phyloP scores from a whole-genome alignment of 139 green algal species.

The Deuterostichococcus epilithicus region DNA sequence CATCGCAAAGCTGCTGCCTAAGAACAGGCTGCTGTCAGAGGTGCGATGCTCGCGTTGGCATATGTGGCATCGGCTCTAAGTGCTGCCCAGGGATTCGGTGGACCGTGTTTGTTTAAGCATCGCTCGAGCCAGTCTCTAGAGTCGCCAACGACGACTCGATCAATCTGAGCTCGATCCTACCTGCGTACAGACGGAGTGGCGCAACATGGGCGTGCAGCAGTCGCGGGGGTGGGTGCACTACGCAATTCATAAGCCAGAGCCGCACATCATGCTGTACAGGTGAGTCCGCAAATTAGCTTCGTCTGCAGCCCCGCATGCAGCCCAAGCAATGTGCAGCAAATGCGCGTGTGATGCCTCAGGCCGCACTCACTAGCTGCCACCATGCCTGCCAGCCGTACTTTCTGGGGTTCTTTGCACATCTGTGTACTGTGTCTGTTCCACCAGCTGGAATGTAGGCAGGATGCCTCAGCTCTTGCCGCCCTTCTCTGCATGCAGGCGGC shows the following conservation, averaged over 20 bases:
- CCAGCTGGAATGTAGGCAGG: no score
- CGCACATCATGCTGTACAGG: conserved; percentile 98
- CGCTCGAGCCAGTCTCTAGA: neutral
- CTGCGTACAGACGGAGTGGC: conserved; percentile 83
- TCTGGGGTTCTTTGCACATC: no score
- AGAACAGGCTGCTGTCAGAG: conserved; percentile 88
- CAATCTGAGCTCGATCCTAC: neutral
- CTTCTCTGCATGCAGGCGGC: neutral
- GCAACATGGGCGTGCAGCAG: conserved; percentile 93
- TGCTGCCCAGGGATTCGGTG: neutral
- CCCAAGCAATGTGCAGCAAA: no score
- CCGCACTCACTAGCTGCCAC: no score
- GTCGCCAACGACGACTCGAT: neutral
- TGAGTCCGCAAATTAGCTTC: conserved; percentile 11
- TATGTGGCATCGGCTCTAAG: neutral
- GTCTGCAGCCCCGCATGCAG: neutral
- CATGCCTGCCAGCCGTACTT: no score
- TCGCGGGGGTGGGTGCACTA: conserved; percentile 97
- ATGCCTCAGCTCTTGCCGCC: no score
- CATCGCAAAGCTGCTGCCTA: conserved; percentile 85
- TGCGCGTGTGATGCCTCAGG: neutral
- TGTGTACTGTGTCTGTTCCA: no score
- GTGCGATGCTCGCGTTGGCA: conserved; percentile 38
- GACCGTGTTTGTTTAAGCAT: neutral
- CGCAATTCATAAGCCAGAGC: conserved; percentile 90